Percentiles rank a stretch among this genome's conserved stretches.
Evolutionary conservation across 164 flowering plant species (phyloP).

Genomic region (Dillenia suffruticosa): DNA sequence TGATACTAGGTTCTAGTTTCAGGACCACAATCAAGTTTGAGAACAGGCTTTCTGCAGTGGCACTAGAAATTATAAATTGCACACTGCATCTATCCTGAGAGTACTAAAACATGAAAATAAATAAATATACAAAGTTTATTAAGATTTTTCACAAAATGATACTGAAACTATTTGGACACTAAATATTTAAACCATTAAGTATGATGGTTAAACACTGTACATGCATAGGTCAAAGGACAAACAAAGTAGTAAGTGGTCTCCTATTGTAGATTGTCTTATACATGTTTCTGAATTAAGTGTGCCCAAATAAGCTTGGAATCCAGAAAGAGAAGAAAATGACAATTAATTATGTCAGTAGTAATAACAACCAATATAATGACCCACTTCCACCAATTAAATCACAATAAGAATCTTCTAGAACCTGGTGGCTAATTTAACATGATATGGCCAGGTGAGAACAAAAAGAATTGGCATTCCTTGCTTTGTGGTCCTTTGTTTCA

Average conservation of each 20-base stretch:
- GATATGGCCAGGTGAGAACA: constrained; percentile 14
- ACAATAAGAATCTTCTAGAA: constrained; percentile 29
- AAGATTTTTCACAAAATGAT: not conserved
- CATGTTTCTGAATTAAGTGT: constrained; percentile 13
- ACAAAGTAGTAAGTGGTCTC: constrained; percentile 30
- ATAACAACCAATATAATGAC: constrained; percentile 16
- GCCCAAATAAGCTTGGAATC: constrained; percentile 9
- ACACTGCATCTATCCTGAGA: not conserved
- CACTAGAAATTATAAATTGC: not conserved
- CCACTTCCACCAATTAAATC: constrained; percentile 19
- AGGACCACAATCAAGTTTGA: constrained; percentile 15
- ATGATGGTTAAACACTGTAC: no score
- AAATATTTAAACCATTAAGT: no score
- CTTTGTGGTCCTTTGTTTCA: constrained; percentile 4
- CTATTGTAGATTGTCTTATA: constrained; percentile 17
- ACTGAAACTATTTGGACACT: no score
- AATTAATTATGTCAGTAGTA: constrained; percentile 5
- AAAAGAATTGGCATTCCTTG: constrained; percentile 32
- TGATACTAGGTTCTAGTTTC: not conserved
- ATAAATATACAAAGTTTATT: not conserved
- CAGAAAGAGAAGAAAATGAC: constrained; percentile 10
- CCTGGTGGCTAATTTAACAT: constrained; percentile 12
- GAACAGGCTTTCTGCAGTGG: not conserved
- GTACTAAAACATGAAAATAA: not conserved
- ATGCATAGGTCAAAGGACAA: constrained; percentile 9